These are phyloP conservation scores for Zasmidium angulare DNA, from an alignment of 2,329 filamentous ascomycete genomes.

Conservation along the genomic window DNA sequence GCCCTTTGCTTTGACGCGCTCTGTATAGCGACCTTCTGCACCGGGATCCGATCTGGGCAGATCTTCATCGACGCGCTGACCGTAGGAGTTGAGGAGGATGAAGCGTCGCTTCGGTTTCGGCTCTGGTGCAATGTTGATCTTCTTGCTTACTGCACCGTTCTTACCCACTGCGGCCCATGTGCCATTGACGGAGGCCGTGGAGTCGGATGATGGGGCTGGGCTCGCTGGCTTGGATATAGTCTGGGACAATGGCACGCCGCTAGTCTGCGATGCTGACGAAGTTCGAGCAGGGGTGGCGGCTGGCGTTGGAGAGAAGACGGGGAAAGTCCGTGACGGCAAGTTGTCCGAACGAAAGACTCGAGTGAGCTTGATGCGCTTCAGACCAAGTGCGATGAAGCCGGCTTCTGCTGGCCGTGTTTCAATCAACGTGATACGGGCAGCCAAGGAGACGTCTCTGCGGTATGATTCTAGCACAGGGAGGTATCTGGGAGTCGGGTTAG, in stretches of 20 bases:
- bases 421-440: conserved; percentile 45
- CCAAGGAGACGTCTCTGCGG: conserved; percentile 40
- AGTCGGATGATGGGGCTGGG: conserved; percentile 22
- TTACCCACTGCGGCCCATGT: conserved; percentile 46
- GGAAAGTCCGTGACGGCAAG: conserved; percentile 3
- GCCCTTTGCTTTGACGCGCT: conserved; percentile 27
- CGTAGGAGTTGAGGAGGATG: conserved; percentile 44
- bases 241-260: conserved; percentile 4
- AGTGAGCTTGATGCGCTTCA: conserved; percentile 41
- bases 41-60: conserved; percentile 34
- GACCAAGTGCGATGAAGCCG: conserved; percentile 44
- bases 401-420: conserved; percentile 44
- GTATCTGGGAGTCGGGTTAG: conserved; percentile 30
- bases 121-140: conserved; percentile 39
- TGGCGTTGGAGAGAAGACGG: neutral
- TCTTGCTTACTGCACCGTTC: conserved; percentile 33
- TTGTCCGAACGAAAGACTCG: conserved; percentile 43
- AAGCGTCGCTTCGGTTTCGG: conserved; percentile 34
- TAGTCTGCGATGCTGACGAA: conserved; percentile 3
- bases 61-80: conserved; percentile 43
- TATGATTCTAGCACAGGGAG: conserved; percentile 47
- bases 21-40: conserved; percentile 30
- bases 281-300: conserved; percentile 1
- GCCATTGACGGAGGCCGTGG: conserved; percentile 10
- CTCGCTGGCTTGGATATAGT: conserved; percentile 19